These are phyloP conservation scores for Triticum dicoccoides DNA, from an alignment of 176 grass and related monocot genomes.

Conservation along the genomic window DNA sequence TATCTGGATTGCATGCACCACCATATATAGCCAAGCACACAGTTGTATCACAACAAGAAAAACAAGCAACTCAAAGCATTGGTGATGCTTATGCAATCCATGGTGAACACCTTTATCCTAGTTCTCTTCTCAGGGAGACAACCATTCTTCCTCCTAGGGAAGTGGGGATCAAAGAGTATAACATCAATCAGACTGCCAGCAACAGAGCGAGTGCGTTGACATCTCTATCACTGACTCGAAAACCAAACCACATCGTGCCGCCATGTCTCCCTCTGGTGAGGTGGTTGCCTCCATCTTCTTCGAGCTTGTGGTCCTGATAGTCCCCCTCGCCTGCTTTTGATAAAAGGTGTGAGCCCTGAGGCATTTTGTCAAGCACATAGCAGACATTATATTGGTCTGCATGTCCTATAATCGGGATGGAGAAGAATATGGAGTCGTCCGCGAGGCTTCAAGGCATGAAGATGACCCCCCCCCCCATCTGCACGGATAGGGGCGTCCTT, in stretches of 20 bases:
- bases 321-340: neutral
- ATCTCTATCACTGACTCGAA: neutral
- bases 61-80: neutral
- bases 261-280: neutral
- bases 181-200: neutral
- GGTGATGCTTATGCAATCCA: neutral
- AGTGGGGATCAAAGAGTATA: too few relatives aligned
- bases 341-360: too few relatives aligned
- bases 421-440: too few relatives aligned
- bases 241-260: neutral
- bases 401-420: too few relatives aligned
- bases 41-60: neutral
- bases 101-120: neutral
- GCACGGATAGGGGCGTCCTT: too few relatives aligned
- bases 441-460: too few relatives aligned
- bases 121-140: neutral
- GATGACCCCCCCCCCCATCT: too few relatives aligned
- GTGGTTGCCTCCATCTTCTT: neutral
- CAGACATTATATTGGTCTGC: too few relatives aligned
- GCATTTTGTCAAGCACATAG: too few relatives aligned
- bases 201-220: neutral
- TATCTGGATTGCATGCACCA: neutral
- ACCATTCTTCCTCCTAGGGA: too few relatives aligned
- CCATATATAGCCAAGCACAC: neutral
- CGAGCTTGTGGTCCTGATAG: neutral